Base-by-base conservation (phyloP, 2,329 filamentous ascomycete genomes). In the Neofusicoccum laricinum region DNA sequence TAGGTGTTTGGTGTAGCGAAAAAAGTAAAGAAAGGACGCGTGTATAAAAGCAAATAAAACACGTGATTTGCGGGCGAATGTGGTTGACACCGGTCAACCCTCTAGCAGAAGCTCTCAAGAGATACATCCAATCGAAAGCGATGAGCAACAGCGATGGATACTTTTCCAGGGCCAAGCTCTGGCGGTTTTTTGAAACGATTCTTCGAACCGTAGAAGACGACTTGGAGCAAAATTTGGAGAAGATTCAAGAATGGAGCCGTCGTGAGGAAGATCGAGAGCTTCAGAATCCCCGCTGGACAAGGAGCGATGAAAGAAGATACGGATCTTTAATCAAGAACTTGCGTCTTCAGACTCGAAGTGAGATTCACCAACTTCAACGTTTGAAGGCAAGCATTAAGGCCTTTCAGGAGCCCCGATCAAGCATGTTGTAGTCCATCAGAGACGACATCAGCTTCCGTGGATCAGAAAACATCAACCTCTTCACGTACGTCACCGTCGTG, bases 401-500 rank as follows among this genome's bases (percentile, higher is more conserved):
- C 19, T 63, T 69, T 11, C 65, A 67, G 15, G 34, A 36, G 4
- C 65, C 63, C 4, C 68, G 71, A 2, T 63, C 57, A 3, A 66
- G 58, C 34, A 64, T 55, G 3, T 64, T 68, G 19, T 67, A 67
- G 25, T 66, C 67, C 2, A 67, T 68, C 17, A 57, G 68, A 15
- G 63, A 67, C 15, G 68, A 70, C 12, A 63, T 69, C 11, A 67
- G 61, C 30, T 66, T 68, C n/a, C 49, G 45, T 11, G 50, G 70
- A 34, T 67, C 70, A 1, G 68, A 74, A 49, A 72, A 75, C 49
- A 70, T 76, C 49, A 68, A 68, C 0, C 68, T 71, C 41, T 76
- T 77, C 61, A 76, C 75, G 0, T 75, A 76, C 49, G 70, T 75
- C 1, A 77, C 74, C 0, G 71, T 74, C 4, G 69, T 76, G n/a